phyloP scores from a whole-genome alignment of 2,329 filamentous ascomycete genomes.

The Elsinoe ampelina region DNA sequence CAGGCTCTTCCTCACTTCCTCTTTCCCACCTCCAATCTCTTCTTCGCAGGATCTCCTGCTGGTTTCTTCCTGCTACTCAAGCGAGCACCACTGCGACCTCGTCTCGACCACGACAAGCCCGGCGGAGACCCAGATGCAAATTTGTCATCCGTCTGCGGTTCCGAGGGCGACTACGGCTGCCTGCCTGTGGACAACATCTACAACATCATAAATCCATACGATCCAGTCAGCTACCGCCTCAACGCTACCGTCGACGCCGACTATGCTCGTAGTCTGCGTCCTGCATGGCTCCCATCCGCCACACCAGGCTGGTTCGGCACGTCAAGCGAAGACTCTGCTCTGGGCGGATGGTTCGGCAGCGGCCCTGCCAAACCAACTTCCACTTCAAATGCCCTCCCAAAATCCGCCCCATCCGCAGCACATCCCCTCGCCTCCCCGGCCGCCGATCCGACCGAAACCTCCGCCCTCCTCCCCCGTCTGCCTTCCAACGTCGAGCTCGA shows the following conservation, averaged over 20 bases:
- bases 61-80: constrained; percentile 90
- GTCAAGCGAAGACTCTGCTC: constrained; percentile 17
- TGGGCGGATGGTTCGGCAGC: constrained; percentile 32
- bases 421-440: constrained; percentile 2
- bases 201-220: constrained; percentile 72
- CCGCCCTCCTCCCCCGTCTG: constrained; percentile 29
- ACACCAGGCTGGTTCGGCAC: constrained; percentile 41
- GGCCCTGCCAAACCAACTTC: constrained; percentile 12
- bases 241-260: constrained; percentile 79
- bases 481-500: constrained; percentile 69
- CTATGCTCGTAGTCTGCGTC: constrained; percentile 68
- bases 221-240: constrained; percentile 81
- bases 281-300: constrained; percentile 68
- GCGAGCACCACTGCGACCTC: constrained; percentile 60
- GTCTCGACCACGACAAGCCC: constrained; percentile 65
- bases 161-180: constrained; percentile 74
- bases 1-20: constrained; percentile 55
- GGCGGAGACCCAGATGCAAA: constrained; percentile 49
- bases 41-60: constrained; percentile 80
- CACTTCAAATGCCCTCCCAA: constrained; percentile 16
- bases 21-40: constrained; percentile 83
- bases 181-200: constrained; percentile 93
- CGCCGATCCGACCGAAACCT: constrained; percentile 25
- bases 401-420: constrained; percentile 17
- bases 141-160: constrained; percentile 56